A percentile compares a stretch with the other conserved stretches of the same genome.
phyloP scores from a whole-genome alignment of 805 yeast genomes.

The Sugiyamaella lignohabitans region DNA sequence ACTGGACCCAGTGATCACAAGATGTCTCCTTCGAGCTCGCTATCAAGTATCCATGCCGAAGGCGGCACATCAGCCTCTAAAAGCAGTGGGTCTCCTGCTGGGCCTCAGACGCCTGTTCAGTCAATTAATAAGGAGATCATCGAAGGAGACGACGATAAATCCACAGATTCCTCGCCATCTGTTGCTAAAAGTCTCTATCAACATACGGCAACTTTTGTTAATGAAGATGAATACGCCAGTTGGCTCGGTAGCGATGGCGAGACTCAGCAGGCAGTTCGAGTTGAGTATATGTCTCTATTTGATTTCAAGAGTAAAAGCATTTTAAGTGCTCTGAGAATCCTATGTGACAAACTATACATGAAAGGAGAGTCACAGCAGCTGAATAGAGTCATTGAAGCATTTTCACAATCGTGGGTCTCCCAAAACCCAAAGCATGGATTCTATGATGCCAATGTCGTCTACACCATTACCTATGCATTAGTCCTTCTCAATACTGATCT shows the following conservation, averaged over 20 bases:
- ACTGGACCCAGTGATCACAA: not conserved
- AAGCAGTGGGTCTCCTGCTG: too few species aligned
- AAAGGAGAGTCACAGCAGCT: conserved; percentile 80
- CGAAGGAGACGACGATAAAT: too few species aligned
- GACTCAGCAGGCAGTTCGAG: conserved; percentile 28
- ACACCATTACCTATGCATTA: conserved; percentile 64
- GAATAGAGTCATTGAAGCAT: conserved; percentile 63
- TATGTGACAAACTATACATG: conserved; percentile 61
- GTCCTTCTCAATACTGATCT: conserved; percentile 71
- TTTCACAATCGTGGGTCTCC: conserved; percentile 56
- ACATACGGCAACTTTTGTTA: conserved; percentile 12
- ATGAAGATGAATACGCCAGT: conserved; percentile 39
- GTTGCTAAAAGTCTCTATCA: conserved; percentile 11
- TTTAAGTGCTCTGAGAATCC: conserved; percentile 47
- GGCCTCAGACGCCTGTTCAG: too few species aligned
- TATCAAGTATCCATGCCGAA: too few species aligned
- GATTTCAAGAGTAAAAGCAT: conserved; percentile 45
- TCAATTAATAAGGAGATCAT: too few species aligned
- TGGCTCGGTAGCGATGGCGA: conserved; percentile 33
- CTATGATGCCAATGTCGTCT: conserved; percentile 51
- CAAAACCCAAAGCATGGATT: conserved; percentile 43
- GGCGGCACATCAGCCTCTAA: too few species aligned
- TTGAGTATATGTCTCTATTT: conserved; percentile 35
- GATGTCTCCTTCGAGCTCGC: too few species aligned
- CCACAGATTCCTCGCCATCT: too few species aligned